Evolutionary conservation across 2,329 filamentous ascomycete genomes (phyloP), one percentile per base, ranked within the genome.

Genomic region (Biscogniauxia marginata): DNA sequence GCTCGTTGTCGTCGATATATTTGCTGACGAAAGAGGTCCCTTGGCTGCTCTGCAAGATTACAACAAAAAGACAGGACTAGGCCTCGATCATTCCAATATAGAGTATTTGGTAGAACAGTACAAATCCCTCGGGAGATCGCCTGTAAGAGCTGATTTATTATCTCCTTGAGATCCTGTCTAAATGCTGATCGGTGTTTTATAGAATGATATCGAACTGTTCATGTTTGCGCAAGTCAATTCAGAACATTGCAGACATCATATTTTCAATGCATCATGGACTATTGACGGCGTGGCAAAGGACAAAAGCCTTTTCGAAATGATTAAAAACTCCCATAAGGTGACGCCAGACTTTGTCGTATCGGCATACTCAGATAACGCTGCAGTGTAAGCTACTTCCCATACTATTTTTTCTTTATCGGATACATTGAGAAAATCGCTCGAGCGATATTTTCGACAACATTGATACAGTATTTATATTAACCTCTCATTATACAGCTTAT

Each of bases 171-270:
- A n/a, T 44, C 20, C 24, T 23, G 7, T 7, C 23, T n/a, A 24
- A 19, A 21, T 25, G 34, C 43, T 51, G 21, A 51, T 21, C 7
- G 25, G 3, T 16, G 6, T 23, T 9, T 20, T 47, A 49, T 91
- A 91, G 1, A 88, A 92, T 58, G 95, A 98, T 71, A 90, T 98
- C 46, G 95, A 99, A 76, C 82, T 98, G 20, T 98, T 98, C 81
- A 98, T 98, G 95, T 99, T 98, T 73, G 93, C 93, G 16, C 95
- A 99, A 76, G 93, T 99, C 72, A 98, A 98, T 79, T 98, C 93
- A 3, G 95, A 99, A 80, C 93, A 98, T 52, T 69, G 66, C 55
- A 65, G 67, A 9, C 66, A 70, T 46, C 65, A 64, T 52, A 76
- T 80, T 67, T 99, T 99, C 83, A 99, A 99, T 74, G 93, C 95